Percentiles rank a stretch among this genome's conserved stretches.
Evolutionary conservation across 345 rosid genomes (phyloP).

Genomic region (Heritiera fomes): DNA sequence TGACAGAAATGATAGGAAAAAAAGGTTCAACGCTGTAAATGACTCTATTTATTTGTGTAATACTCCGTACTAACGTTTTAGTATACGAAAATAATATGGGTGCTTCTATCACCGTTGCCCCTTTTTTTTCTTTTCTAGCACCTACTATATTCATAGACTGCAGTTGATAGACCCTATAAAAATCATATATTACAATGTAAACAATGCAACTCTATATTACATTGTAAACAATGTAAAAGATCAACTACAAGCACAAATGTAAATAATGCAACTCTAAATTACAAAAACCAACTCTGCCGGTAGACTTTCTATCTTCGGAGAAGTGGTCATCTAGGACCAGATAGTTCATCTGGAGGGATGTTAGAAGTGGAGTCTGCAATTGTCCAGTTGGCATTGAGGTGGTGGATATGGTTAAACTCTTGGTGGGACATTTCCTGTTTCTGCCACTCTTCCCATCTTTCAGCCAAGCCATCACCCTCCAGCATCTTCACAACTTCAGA

Average conservation of each 20-base stretch:
- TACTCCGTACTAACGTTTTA: too few relatives aligned
- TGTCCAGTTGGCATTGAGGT: slow-evolving; percentile 50
- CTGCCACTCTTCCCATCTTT: slow-evolving; percentile 97
- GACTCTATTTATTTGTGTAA: too few relatives aligned
- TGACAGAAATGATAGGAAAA: too few relatives aligned
- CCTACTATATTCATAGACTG: too few relatives aligned
- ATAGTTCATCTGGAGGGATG: slow-evolving; percentile 61
- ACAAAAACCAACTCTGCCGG: slow-evolving; percentile 20
- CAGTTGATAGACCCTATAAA: too few relatives aligned
- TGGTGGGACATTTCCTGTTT: slow-evolving; percentile 69
- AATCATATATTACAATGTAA: too few relatives aligned
- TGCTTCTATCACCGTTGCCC: too few relatives aligned
- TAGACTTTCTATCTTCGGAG: neutral
- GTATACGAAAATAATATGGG: too few relatives aligned
- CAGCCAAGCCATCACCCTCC: slow-evolving; percentile 88
- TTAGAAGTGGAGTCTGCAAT: slow-evolving; percentile 57
- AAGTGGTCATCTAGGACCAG: slow-evolving; percentile 79
- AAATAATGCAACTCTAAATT: slow-evolving; percentile 17
- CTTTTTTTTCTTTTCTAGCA: too few relatives aligned
- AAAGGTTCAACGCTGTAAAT: too few relatives aligned
- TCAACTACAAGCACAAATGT: slow-evolving; percentile 40
- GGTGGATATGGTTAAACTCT: slow-evolving; percentile 41
- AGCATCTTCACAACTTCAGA: slow-evolving; percentile 93
- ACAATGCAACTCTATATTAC: too few relatives aligned
- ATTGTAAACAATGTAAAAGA: too few relatives aligned